A percentile compares a stretch with the other conserved stretches of the same genome.
Conservation (phyloP, 1,284 basidiomycete species). For the Microstroma glucosiphilum region DNA sequence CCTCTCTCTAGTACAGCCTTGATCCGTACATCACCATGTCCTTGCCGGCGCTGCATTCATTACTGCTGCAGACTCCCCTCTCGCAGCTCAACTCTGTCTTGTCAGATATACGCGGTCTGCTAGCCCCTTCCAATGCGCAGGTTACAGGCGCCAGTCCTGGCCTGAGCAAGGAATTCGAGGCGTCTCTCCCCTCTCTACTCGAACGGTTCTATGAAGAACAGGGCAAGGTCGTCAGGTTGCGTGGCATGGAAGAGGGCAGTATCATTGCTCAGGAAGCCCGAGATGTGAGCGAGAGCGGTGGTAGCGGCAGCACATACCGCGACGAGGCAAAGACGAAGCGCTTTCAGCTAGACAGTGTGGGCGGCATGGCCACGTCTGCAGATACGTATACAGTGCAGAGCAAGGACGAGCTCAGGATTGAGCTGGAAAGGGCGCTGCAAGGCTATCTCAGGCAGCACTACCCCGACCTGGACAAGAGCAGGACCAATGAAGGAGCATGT, state of each 20-base stretch:
- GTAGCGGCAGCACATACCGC: background rate
- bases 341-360: background rate
- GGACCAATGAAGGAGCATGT: constrained; percentile 14
- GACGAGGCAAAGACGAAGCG: background rate
- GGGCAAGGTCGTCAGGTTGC: background rate
- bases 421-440: constrained; percentile 26
- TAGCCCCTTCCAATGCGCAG: background rate
- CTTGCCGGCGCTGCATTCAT: background rate
- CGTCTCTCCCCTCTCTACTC: background rate
- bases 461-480: constrained; percentile 20
- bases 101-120: background rate
- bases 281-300: background rate
- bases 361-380: background rate
- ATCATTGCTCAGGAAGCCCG: background rate
- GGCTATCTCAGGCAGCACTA: constrained; percentile 39
- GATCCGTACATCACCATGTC: constrained; percentile 1
- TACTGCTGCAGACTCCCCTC: constrained; percentile 4
- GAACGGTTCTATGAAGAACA: background rate
- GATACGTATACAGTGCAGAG: background rate
- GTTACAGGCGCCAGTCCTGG: background rate
- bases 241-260: background rate
- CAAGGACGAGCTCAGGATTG: constrained; percentile 17
- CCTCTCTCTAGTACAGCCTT: too few species aligned
- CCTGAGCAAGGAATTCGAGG: constrained; percentile 1
- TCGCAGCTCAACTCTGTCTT: constrained; percentile 6